Percentiles rank a stretch among this genome's conserved stretches.
Conservation (phyloP, 345 rosid species). For the Garcia nutans region DNA sequence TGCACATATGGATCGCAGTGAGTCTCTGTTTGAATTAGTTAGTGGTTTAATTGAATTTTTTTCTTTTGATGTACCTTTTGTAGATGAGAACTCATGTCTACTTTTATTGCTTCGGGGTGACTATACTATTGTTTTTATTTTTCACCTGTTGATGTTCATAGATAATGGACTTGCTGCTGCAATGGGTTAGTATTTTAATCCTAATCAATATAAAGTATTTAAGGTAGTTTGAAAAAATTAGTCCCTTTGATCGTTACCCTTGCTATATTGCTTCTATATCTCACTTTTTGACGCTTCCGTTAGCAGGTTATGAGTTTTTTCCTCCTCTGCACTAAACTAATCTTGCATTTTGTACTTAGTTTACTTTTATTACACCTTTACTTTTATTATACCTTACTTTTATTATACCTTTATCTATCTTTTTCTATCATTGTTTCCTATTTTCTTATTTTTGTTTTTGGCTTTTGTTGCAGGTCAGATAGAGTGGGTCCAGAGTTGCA, state of each 20-base stretch:
- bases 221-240: too few relatives aligned
- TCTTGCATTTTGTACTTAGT: background rate
- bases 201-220: too few relatives aligned
- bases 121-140: slow-evolving; percentile 78
- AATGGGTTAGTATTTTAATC: slow-evolving; percentile 99
- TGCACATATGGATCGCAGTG: slow-evolving; percentile 99
- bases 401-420: background rate
- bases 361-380: too few relatives aligned
- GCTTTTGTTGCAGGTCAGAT: slow-evolving; percentile 49
- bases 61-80: background rate
- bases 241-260: too few relatives aligned
- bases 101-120: slow-evolving; percentile 65
- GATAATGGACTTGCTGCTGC: slow-evolving; percentile 95
- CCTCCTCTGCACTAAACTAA: background rate
- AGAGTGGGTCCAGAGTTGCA: slow-evolving; percentile 69
- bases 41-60: background rate
- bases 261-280: too few relatives aligned
- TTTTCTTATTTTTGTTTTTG: slow-evolving; percentile 1
- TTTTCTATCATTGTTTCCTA: background rate
- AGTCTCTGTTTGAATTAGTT: slow-evolving; percentile 22
- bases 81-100: background rate
- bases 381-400: too few relatives aligned
- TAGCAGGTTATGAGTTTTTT: background rate
- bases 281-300: too few relatives aligned
- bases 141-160: slow-evolving; percentile 90